phyloP scores from a whole-genome alignment of 305 asterid species.

The Fraxinus angustifolia region DNA sequence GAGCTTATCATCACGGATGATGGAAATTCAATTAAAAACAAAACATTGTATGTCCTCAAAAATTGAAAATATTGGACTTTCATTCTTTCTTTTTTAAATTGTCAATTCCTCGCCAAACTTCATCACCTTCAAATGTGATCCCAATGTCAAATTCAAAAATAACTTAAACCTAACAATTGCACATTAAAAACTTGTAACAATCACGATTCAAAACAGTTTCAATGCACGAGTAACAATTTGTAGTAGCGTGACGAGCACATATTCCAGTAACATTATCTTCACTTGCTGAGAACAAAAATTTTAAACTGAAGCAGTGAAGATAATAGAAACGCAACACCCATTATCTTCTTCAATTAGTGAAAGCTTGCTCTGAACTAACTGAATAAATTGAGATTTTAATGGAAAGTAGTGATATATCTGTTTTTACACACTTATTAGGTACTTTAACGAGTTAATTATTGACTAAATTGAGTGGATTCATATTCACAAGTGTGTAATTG shows the following conservation, averaged over 20 bases:
- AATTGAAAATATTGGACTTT: not conserved
- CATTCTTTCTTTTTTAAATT: too few species aligned
- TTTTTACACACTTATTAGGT: too few species aligned
- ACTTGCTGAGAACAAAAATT: not conserved
- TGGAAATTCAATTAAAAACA: too few species aligned
- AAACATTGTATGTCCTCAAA: too few species aligned
- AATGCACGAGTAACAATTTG: not conserved
- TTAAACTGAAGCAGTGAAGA: not conserved
- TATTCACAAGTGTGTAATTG: too few species aligned
- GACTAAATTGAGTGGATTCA: too few species aligned
- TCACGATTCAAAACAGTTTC: not conserved
- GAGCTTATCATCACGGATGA: too few species aligned
- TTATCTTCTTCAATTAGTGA: too few species aligned
- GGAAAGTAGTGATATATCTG: not conserved
- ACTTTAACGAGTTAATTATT: too few species aligned
- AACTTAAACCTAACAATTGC: not conserved
- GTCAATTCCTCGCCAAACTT: not conserved
- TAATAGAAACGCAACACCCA: too few species aligned
- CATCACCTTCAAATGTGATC: not conserved
- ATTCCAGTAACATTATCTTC: not conserved
- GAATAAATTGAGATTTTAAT: not conserved
- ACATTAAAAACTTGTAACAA: not conserved
- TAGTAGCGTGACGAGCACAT: not conserved
- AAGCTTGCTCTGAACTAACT: not conserved
- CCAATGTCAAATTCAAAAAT: not conserved